Evolutionary conservation across 768 basidiomycete genomes (phyloP), one percentile per base, ranked within the genome.

Genomic region (Mycena chlorophos): DNA sequence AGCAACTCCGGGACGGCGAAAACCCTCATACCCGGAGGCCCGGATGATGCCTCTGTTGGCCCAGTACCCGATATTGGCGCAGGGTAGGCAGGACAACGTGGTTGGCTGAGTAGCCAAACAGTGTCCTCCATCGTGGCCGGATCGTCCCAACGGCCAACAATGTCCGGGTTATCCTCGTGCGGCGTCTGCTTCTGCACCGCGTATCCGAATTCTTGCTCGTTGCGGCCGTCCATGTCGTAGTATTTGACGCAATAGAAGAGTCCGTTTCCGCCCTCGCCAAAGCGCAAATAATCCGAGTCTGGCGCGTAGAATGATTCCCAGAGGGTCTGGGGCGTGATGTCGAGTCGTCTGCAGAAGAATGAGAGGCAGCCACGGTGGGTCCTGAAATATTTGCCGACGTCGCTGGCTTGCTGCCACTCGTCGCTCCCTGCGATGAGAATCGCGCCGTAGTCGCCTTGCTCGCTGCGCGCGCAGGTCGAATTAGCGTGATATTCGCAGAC

Each of bases 221-320:
- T 56, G 20, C 56, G 51, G 20, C 51, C 56, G 3, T 57, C 52
- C 56, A 61, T 58, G 5, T 61, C 57, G 20, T 61, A 54, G 52
- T 61, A 61, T 25, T 54, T 40, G 27, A 58, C 19, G 47, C 56
- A 57, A 19, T 58, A 53, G 28, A 61, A 16, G 0, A 61, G 55
- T 8, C 56, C 55, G 5, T 4, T 39, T 3, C 2, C 17, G 6
- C 14, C n/a, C 13, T 46, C 51, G 2, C 60, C 51, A 26, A 53
- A 61, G 38, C 30, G 48, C 47, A 50, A 3, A 28, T 56, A 56
- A 50, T 56, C 55, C 28, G 51, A 39, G 13, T 52, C 56, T 4
- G 60, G 56, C 5, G 40, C 19, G 17, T 22, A 22, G 45, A 46
- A 46, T 14, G 12, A 20, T 6, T 46, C 45, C 8, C 20, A 26